Percentiles rank a stretch among this genome's conserved stretches.
These are phyloP conservation scores for Medicago arabica DNA, from an alignment of 306 rosid genomes.

Conservation along the genomic window DNA sequence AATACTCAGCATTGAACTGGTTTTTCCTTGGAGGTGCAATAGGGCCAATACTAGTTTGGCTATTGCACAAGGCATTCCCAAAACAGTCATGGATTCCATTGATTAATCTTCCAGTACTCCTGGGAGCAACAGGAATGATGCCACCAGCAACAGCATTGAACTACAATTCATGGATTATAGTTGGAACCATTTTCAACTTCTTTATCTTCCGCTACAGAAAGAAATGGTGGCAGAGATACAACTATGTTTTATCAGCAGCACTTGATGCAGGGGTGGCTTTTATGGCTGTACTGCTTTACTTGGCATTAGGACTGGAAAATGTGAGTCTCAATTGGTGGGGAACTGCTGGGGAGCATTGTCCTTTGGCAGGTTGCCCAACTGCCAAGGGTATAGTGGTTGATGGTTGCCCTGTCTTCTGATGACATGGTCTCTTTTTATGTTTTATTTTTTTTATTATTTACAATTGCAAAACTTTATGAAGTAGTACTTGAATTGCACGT, in stretches of 20 bases:
- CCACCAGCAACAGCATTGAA: conserved; percentile 78
- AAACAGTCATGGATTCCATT: conserved; percentile 71
- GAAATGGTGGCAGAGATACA: conserved; percentile 86
- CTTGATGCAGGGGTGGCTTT: conserved; percentile 84
- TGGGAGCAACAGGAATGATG: conserved; percentile 78
- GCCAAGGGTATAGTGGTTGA: conserved; percentile 63
- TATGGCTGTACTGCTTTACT: conserved; percentile 69
- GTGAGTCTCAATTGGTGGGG: conserved; percentile 80
- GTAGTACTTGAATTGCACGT: neutral
- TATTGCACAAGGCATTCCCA: conserved; percentile 65
- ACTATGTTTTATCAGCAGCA: conserved; percentile 80
- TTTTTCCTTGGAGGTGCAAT: neutral
- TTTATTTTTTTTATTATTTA: neutral
- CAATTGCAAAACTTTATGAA: neutral
- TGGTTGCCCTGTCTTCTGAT: conserved; percentile 61
- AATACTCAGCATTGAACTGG: neutral
- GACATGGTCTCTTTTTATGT: neutral
- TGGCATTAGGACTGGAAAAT: conserved; percentile 57
- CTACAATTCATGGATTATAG: conserved; percentile 68
- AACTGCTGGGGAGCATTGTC: conserved; percentile 72
- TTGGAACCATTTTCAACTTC: conserved; percentile 76
- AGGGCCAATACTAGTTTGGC: conserved; percentile 2
- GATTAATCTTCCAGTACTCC: conserved; percentile 78
- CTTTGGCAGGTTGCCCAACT: conserved; percentile 68
- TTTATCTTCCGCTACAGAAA: conserved; percentile 69